These are phyloP conservation scores for Boletus hoseneyae DNA, from an alignment of 1,284 basidiomycete genomes.

Conservation along the genomic window DNA sequence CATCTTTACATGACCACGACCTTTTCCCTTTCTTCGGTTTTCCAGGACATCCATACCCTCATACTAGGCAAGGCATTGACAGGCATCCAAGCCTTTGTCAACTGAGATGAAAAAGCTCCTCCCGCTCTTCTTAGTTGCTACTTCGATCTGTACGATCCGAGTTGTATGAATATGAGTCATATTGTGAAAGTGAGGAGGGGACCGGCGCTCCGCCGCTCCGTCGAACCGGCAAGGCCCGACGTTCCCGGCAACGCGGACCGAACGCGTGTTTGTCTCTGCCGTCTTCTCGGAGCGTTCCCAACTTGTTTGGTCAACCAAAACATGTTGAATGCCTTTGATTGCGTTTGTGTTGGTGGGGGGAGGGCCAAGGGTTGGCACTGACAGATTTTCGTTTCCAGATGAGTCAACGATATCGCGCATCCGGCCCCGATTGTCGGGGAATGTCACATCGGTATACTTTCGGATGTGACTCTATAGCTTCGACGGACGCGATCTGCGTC, in stretches of 20 bases:
- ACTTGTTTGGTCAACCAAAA: no score
- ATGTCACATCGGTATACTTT: no score
- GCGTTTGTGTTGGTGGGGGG: no score
- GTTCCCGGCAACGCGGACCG: not conserved
- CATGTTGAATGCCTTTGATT: no score
- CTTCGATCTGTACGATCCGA: not conserved
- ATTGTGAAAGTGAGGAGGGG: not conserved
- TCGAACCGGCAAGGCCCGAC: not conserved
- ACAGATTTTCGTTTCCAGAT: no score
- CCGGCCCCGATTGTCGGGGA: no score
- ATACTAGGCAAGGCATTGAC: constrained; percentile 93
- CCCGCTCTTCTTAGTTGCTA: not conserved
- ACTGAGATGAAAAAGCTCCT: constrained; percentile 30
- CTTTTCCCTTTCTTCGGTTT: not conserved
- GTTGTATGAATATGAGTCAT: not conserved
- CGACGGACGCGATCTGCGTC: no score
- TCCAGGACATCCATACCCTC: constrained; percentile 78
- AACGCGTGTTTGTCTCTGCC: not conserved
- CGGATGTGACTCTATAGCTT: no score
- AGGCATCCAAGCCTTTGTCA: constrained; percentile 78
- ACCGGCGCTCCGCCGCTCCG: not conserved
- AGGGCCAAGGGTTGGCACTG: no score
- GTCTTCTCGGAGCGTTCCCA: not conserved
- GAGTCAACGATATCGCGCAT: no score
- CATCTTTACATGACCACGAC: not conserved